These are phyloP conservation scores for Thalassiosira tumida DNA, from an alignment of 352 stramenopile genomes.

Conservation along the genomic window DNA sequence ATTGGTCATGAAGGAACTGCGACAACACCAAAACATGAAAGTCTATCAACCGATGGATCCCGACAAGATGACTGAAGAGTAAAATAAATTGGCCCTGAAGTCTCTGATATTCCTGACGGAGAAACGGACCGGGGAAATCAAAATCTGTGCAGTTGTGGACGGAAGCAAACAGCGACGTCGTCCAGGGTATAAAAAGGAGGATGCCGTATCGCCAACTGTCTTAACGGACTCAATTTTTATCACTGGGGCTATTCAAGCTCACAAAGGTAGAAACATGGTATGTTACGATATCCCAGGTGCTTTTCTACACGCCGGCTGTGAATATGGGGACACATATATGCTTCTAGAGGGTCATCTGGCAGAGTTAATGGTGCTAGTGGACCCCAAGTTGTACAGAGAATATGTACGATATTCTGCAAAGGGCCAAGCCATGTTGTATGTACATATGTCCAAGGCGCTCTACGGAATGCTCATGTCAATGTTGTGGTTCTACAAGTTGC, in stretches of 20 bases:
- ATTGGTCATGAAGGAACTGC: slow-evolving; percentile 60
- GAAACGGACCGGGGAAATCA: slow-evolving; percentile 69
- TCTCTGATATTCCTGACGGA: slow-evolving; percentile 79
- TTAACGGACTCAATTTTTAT: background rate
- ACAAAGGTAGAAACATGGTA: background rate
- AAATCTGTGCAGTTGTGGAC: background rate
- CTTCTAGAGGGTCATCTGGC: slow-evolving; percentile 26
- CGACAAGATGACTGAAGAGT: slow-evolving; percentile 4
- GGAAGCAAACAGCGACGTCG: background rate
- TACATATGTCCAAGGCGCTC: slow-evolving; percentile 55
- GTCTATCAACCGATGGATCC: slow-evolving; percentile 35
- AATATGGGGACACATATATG: slow-evolving; percentile 49
- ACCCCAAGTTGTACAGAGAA: slow-evolving; percentile 38
- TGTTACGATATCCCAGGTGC: slow-evolving; percentile 51
- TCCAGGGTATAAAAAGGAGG: background rate
- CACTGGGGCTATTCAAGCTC: background rate
- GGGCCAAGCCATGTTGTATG: slow-evolving; percentile 34
- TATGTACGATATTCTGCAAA: background rate
- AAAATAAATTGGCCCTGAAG: slow-evolving; percentile 33
- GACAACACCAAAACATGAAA: slow-evolving; percentile 59
- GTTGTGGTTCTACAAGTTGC: slow-evolving; percentile 65
- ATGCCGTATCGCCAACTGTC: background rate
- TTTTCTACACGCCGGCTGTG: slow-evolving; percentile 68
- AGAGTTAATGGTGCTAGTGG: slow-evolving; percentile 54
- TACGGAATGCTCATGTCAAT: slow-evolving; percentile 70